These are phyloP conservation scores for Fusarium sp. DNA, from an alignment of 2,329 filamentous ascomycete genomes.

Conservation along the genomic window DNA sequence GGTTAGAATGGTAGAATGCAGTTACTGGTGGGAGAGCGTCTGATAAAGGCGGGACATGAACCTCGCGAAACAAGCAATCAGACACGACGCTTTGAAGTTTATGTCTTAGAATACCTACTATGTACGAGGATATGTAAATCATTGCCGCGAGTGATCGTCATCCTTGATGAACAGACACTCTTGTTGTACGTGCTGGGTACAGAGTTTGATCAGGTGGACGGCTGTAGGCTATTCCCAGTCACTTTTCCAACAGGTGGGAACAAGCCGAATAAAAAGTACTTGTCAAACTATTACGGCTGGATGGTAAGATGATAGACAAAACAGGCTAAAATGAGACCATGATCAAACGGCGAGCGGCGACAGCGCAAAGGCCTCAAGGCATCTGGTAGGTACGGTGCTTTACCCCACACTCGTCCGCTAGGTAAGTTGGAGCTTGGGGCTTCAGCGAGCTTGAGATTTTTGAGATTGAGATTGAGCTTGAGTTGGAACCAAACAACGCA, in stretches of 20 bases:
- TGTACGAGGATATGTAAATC: constrained; percentile 25
- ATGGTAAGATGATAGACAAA: constrained; percentile 3
- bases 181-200: constrained; percentile 1
- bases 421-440: constrained; percentile 31
- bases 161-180: constrained; percentile 5
- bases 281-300: constrained; percentile 1
- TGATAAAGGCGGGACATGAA: constrained; percentile 27
- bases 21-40: constrained; percentile 32
- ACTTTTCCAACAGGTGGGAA: constrained; percentile 1
- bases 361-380: constrained; percentile 22
- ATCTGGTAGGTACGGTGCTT: constrained; percentile 22
- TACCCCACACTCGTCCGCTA: constrained; percentile 41
- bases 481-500: constrained; percentile 25
- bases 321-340: constrained; percentile 18
- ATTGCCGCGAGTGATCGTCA: constrained; percentile 26
- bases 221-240: constrained; percentile 1
- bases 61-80: constrained; percentile 20
- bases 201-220: constrained; percentile 2
- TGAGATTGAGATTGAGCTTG: constrained; percentile 23
- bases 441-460: constrained; percentile 32
- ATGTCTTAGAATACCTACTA: constrained; percentile 2
- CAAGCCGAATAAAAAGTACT: neutral
- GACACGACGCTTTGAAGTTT: constrained; percentile 23
- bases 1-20: constrained; percentile 39
- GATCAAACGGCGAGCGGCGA: constrained; percentile 29